Evolutionary conservation across 2,329 filamentous ascomycete species (phyloP), one percentile per base, ranked within the genome.

Genomic region (Sporothrix humicola): DNA sequence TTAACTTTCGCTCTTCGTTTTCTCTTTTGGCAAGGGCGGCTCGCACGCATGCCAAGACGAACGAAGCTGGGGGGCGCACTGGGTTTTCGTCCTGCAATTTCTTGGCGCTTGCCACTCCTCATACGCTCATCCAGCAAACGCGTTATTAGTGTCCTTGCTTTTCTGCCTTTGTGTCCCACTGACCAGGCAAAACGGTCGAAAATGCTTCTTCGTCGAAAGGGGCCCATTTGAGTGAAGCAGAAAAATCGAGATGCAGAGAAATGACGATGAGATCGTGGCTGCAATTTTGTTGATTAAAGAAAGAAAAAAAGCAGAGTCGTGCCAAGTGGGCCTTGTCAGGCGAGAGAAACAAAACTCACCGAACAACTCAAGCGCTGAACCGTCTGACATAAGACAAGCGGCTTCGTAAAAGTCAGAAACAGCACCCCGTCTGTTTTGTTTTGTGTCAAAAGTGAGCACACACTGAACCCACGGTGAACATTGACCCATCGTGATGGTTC

Each of bases 51-150:
- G 68, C 68, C 68, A 70, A 70, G 68, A 70, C 37, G 13, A 15
- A 46, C 7, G 42, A 46, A 46, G 20, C 13, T 20, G 37, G 68
- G 68, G 68, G 15, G 31, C 23, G 44, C 23, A 44, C 50, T 70
- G 52, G 15, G 7, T 69, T 70, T 59, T 58, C 52, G 54, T 59
- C 68, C 68, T 70, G 68, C 68, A 70, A 70, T 70, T 59, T 70
- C 68, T 70, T 59, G 52, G 68, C 31, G 31, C 68, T 23, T 70
- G 68, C 68, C 26, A 59, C 52, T 70, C 68, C 52, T 58, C 68
- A 69, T 69, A 58, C 31, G 26, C 37, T 58, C 50, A 69, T 69
- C 44, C 31, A 50, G 48, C 15, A 26, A 31, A 46, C 31, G 37
- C 44, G 44, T 66, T 37, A 20, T 37, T 37, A 37, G 23, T 31